Conservation (phyloP, 2,329 filamentous ascomycete species). For the Byssochlamys sp. region DNA sequence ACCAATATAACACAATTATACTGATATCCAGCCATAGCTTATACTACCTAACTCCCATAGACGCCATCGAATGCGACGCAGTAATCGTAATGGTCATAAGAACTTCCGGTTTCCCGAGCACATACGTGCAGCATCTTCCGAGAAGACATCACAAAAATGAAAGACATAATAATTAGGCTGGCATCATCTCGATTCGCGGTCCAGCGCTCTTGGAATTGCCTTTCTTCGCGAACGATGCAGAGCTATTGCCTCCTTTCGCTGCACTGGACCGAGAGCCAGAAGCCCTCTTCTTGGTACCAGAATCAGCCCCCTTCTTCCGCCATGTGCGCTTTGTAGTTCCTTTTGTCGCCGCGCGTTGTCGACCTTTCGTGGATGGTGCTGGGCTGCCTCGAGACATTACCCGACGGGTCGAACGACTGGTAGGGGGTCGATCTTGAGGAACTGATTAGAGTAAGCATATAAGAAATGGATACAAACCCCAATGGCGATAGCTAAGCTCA, state of each 20-base stretch:
- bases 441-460: conserved; percentile 8
- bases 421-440: neutral
- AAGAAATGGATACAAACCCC: neutral
- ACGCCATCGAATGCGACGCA: neutral
- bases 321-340: neutral
- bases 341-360: neutral
- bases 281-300: conserved; percentile 1
- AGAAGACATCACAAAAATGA: neutral
- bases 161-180: conserved; percentile 16
- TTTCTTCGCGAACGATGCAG: conserved; percentile 16
- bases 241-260: conserved; percentile 15
- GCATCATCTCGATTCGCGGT: conserved; percentile 30
- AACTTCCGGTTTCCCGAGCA: neutral
- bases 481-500: conserved; percentile 9
- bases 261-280: conserved; percentile 1
- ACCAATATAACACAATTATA: neutral
- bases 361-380: neutral
- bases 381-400: neutral
- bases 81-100: neutral
- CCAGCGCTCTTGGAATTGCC: conserved; percentile 14
- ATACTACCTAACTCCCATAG: neutral
- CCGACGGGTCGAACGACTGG: neutral
- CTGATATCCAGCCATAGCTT: neutral
- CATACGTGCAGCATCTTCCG: neutral
- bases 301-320: neutral